These are phyloP conservation scores for Priceomyces haplophilus DNA, from an alignment of 805 yeast species.

Conservation along the genomic window DNA sequence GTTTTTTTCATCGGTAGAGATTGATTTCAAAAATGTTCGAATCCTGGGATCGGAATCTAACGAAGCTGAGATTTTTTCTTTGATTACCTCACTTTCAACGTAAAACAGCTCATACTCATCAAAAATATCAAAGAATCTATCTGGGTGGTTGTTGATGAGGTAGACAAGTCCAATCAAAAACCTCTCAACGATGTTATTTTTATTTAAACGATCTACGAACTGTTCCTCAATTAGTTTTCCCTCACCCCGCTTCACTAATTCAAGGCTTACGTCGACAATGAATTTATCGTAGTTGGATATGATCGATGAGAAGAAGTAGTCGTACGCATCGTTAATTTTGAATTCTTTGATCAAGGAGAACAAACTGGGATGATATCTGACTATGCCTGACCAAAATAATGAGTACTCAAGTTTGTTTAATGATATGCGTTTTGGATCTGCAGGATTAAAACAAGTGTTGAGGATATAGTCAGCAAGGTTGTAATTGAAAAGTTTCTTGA, in stretches of 20 bases:
- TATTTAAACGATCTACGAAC: constrained; percentile 41
- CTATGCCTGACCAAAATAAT: constrained; percentile 29
- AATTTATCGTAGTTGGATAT: constrained; percentile 26
- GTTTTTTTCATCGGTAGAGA: constrained; percentile 14
- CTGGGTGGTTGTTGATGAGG: constrained; percentile 27
- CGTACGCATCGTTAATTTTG: constrained; percentile 24
- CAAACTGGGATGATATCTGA: constrained; percentile 17
- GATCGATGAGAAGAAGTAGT: constrained; percentile 20
- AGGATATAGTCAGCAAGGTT: constrained; percentile 21
- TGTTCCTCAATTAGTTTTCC: constrained; percentile 39
- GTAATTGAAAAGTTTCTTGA: constrained; percentile 25
- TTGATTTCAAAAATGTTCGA: constrained; percentile 19
- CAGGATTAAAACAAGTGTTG: constrained; percentile 22
- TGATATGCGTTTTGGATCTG: constrained; percentile 11
- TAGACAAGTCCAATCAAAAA: constrained; percentile 35
- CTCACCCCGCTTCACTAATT: constrained; percentile 30
- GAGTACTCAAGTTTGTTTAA: constrained; percentile 23
- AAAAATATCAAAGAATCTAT: constrained; percentile 21
- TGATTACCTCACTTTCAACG: constrained; percentile 9
- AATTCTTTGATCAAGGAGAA: constrained; percentile 14
- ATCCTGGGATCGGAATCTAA: constrained; percentile 15
- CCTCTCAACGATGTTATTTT: constrained; percentile 23
- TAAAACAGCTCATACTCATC: constrained; percentile 20
- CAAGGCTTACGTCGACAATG: constrained; percentile 33
- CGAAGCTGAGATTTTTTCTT: constrained; percentile 12